Base-by-base conservation (phyloP, 805 yeast genomes). In the Lachancea fermentati region DNA sequence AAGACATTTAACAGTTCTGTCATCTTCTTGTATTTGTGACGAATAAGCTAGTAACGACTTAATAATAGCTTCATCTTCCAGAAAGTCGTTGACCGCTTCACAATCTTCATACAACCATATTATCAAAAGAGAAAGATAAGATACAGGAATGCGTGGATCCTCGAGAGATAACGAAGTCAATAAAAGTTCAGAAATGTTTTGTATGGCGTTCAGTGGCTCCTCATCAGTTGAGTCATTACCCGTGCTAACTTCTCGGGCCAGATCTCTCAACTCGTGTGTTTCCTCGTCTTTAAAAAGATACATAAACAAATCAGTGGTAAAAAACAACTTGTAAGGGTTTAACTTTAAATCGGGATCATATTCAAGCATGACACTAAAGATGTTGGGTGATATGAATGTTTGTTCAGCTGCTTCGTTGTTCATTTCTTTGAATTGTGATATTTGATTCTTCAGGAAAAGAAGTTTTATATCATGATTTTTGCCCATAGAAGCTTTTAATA, bases 291-390 rank as follows among this genome's bases (percentile, higher is more conserved):
- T 26, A 45, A 88, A 73, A 2, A 88, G 57, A 40, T 74, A 75
- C 32, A 83, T 67, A 16, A 91, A 57, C 3, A 86, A 66, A 3
- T 79, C 73, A 2, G 84, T 67, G 0, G 96, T 78, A 62, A 91
- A 89, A 93, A 95, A 93, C 1, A 78, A 63, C 52, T 79, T 78
- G 57, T 88, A 93, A 0, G 99, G 97, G 49, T 93, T 91, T 25
- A 89, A 62, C 39, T 79, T 76, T 35, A 72, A 58, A 15, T 78
- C 82, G 2, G 79, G 76, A 48, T 89, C 91, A 52, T 84, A 86
- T 47, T 84, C 91, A 49, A 87, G 72, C 5, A 93, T 60, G 0
- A 83, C 74, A 18, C 78, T 67, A 42, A 93, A 79, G 1, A 93
- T 62, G 56, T 87, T 88, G 2, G 41, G 28, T 16, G 45, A 50